Evolutionary conservation across 768 basidiomycete species (phyloP).

Genomic region (Cystofilobasidium bisporidii): DNA sequence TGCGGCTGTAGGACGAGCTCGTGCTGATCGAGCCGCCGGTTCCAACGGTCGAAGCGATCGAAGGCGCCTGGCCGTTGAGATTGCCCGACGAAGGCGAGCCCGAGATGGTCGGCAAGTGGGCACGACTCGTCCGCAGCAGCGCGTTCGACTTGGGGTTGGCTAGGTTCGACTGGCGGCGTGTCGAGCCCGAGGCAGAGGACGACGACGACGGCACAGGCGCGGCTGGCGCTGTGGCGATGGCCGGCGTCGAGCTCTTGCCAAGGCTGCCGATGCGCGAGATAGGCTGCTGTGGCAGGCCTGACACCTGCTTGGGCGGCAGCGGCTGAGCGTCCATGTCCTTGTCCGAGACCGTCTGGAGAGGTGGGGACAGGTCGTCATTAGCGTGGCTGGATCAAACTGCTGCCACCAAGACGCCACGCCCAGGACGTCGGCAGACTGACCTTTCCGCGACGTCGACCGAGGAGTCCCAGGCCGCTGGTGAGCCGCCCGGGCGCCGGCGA

Average conservation of each 20-base stretch:
- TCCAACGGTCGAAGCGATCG: conserved; percentile 28
- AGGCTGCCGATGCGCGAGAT: conserved; percentile 76
- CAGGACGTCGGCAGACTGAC: conserved; percentile 44
- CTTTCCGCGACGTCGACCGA: conserved; percentile 85
- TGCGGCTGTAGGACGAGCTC: conserved; percentile 25
- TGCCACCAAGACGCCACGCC: not conserved
- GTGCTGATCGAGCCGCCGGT: not conserved
- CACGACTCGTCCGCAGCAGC: conserved; percentile 42
- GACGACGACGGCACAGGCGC: conserved; percentile 66
- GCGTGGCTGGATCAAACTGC: too few relatives aligned
- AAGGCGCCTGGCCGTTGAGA: conserved; percentile 24
- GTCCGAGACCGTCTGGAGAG: conserved; percentile 67
- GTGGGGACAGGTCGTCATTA: conserved; percentile 8
- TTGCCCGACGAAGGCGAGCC: conserved; percentile 63
- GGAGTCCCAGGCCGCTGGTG: conserved; percentile 76
- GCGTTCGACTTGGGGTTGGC: conserved; percentile 27
- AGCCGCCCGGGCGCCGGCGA: conserved; percentile 16
- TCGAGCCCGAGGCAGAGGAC: conserved; percentile 14
- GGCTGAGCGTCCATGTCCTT: conserved; percentile 51
- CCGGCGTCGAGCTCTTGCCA: conserved; percentile 43
- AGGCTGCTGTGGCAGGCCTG: conserved; percentile 68
- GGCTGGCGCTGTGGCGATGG: conserved; percentile 37
- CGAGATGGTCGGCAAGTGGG: conserved; percentile 69
- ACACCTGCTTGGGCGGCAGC: conserved; percentile 83
- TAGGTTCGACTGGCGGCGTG: conserved; percentile 15